Percentiles rank a stretch among this genome's conserved stretches.
Evolutionary conservation across 352 stramenopile species (phyloP).

Genomic region (Phytophthora ohioensis): DNA sequence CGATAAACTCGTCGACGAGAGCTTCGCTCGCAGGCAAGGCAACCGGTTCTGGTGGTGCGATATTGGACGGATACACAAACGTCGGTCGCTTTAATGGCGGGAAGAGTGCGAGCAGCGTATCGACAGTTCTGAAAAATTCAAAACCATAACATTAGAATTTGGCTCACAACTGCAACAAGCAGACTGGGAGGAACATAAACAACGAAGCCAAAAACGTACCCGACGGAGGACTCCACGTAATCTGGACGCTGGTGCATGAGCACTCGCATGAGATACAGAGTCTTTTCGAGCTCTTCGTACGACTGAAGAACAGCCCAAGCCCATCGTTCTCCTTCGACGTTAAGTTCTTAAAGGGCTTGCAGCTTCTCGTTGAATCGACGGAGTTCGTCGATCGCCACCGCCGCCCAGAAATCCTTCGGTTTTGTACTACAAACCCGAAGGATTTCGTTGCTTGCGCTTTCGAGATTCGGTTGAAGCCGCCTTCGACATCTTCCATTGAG

Average conservation of each 20-base stretch:
- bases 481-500: conserved; percentile 21
- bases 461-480: conserved; percentile 12
- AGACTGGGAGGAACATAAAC: background rate
- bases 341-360: conserved; percentile 6
- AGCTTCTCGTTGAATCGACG: conserved; percentile 19
- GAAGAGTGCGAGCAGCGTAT: conserved; percentile 16
- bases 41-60: background rate
- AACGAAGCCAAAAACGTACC: conserved; percentile 13
- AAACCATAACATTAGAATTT: background rate
- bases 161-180: too few species aligned
- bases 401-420: too few species aligned
- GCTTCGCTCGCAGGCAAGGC: background rate
- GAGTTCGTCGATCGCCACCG: background rate
- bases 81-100: conserved; percentile 11
- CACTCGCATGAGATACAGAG: conserved; percentile 26
- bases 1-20: too few species aligned
- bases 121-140: conserved; percentile 9
- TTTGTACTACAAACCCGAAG: conserved; percentile 11
- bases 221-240: conserved; percentile 13
- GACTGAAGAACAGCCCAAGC: conserved; percentile 21
- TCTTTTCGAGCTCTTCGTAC: conserved; percentile 24
- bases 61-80: conserved; percentile 7
- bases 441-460: conserved; percentile 16
- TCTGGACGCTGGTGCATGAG: conserved; percentile 25
- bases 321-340: conserved; percentile 9